Conservation (phyloP, 208 protist genomes). For the Acanthamoeba sp. region DNA sequence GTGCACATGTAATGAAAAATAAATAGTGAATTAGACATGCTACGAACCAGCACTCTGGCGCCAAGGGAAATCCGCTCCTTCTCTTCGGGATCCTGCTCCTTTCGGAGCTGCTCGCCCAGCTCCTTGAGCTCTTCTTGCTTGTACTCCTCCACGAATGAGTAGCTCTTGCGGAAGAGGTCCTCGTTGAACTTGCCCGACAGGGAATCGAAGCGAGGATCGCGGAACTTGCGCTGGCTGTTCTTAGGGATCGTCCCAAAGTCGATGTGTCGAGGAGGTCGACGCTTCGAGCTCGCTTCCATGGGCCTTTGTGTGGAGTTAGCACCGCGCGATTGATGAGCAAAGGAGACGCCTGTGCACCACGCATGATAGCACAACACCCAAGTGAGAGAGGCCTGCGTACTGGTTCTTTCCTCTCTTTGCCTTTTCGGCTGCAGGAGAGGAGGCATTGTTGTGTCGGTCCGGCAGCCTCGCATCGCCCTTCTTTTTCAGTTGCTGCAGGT, state of each 20-base stretch:
- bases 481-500: background rate
- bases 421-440: background rate
- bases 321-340: background rate
- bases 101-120: background rate
- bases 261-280: background rate
- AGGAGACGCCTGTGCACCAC: too few species aligned
- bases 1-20: too few species aligned
- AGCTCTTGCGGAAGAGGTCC: slow-evolving; percentile 53
- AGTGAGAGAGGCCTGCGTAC: background rate
- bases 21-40: too few species aligned
- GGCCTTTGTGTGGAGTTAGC: background rate
- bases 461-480: background rate
- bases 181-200: slow-evolving; percentile 55
- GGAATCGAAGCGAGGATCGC: slow-evolving; percentile 17
- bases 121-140: background rate
- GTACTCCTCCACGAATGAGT: slow-evolving; percentile 33
- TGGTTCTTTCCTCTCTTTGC: slow-evolving; percentile 23
- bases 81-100: slow-evolving; percentile 12
- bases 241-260: background rate
- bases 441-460: background rate
- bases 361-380: background rate
- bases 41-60: background rate
- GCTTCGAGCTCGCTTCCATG: slow-evolving; percentile 30
- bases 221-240: background rate
- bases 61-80: background rate